Evolutionary conservation across 2,329 filamentous ascomycete species (phyloP).

Genomic region (Fusarium annulatum): DNA sequence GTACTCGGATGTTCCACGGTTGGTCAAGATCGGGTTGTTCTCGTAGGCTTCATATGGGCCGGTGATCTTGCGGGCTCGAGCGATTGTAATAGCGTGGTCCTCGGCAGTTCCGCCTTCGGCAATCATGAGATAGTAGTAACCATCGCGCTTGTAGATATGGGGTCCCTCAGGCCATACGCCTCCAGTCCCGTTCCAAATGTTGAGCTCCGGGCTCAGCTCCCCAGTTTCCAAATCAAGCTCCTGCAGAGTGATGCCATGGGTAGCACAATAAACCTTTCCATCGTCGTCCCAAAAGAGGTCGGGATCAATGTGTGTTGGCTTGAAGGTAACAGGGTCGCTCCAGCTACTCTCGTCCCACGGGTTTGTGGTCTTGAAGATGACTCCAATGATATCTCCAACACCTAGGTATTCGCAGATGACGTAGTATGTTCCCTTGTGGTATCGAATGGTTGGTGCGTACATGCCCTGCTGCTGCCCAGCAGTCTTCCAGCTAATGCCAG

Average conservation of each 20-base stretch:
- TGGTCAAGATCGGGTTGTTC: constrained; percentile 54
- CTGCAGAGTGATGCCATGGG: constrained; percentile 45
- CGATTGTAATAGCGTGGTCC: constrained; percentile 52
- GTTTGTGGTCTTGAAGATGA: constrained; percentile 30
- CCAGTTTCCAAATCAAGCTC: constrained; percentile 33
- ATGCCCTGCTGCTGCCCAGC: constrained; percentile 53
- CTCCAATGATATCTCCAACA: constrained; percentile 14
- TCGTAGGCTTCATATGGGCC: constrained; percentile 52
- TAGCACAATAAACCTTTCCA: constrained; percentile 62
- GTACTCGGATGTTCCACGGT: constrained; percentile 43
- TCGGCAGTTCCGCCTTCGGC: constrained; percentile 57
- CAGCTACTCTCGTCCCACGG: constrained; percentile 38
- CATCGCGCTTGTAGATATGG: constrained; percentile 58
- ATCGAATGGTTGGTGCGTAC: constrained; percentile 60
- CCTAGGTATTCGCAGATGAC: constrained; percentile 34
- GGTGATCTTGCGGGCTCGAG: constrained; percentile 47
- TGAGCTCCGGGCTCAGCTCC: constrained; percentile 44
- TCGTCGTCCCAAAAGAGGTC: constrained; percentile 64
- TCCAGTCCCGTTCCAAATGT: constrained; percentile 62
- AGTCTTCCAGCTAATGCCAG: constrained; percentile 47
- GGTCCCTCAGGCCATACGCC: constrained; percentile 61
- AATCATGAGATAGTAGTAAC: constrained; percentile 58
- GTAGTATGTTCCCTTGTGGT: constrained; percentile 59
- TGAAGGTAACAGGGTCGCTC: constrained; percentile 44
- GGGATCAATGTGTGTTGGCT: constrained; percentile 55